Evolutionary conservation across 352 stramenopile genomes (phyloP).

Genomic region (Pythium coloratum): DNA sequence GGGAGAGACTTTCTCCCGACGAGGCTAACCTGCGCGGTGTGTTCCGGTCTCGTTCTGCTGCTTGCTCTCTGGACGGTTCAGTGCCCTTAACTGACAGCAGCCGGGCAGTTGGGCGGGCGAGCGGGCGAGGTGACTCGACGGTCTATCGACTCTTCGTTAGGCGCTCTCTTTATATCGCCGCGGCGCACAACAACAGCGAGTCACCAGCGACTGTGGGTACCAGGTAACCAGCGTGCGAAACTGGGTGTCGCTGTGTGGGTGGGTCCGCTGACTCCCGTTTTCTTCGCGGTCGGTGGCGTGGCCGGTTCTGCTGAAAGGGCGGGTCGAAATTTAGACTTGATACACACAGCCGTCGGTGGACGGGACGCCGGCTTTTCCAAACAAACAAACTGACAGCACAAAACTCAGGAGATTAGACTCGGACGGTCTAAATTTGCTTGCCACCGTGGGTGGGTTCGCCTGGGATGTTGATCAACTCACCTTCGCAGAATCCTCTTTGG

Average conservation of each 20-base stretch:
- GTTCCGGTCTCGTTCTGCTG: constrained; percentile 22
- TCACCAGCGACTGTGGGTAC: too few species aligned
- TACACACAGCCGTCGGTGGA: neutral
- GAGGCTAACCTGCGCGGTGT: constrained; percentile 17
- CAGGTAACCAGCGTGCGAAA: neutral
- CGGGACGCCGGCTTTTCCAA: constrained; percentile 1
- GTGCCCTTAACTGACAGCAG: constrained; percentile 1
- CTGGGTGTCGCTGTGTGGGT: neutral
- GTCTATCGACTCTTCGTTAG: constrained; percentile 7
- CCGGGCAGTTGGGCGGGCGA: constrained; percentile 7
- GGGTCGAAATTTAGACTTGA: constrained; percentile 5
- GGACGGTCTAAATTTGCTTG: neutral
- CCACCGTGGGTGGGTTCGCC: neutral
- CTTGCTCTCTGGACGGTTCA: constrained; percentile 18
- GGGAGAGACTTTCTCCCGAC: constrained; percentile 23
- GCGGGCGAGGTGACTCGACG: neutral
- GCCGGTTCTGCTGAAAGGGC: constrained; percentile 3
- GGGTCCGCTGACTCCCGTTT: neutral
- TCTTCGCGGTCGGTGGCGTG: constrained; percentile 1
- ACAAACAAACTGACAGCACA: neutral
- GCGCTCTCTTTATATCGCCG: neutral
- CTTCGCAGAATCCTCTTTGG: constrained; percentile 4
- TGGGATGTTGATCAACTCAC: constrained; percentile 3
- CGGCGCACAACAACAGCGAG: neutral
- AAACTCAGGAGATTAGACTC: neutral